Evolutionary conservation across 208 protist species (phyloP).

Genomic region (Crithidia mellificae): DNA sequence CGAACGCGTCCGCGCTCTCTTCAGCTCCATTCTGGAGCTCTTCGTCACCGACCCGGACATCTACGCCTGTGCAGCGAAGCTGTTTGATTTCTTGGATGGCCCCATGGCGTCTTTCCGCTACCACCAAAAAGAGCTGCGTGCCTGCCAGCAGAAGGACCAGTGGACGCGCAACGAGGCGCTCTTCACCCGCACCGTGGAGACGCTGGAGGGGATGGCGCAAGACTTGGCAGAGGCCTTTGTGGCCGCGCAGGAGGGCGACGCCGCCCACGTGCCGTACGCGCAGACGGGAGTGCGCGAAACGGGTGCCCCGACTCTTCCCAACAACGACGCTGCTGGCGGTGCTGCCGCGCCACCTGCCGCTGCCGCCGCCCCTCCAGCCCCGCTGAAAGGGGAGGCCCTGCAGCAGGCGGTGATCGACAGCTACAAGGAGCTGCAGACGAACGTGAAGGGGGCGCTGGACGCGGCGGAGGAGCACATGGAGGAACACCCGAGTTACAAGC

Average conservation of each 20-base stretch:
- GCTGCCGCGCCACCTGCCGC: not conserved
- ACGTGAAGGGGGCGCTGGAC: conserved; percentile 64
- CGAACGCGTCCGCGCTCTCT: conserved; percentile 71
- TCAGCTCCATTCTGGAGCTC: conserved; percentile 57
- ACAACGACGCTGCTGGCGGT: not conserved
- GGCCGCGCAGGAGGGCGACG: conserved; percentile 31
- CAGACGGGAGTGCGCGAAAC: not conserved
- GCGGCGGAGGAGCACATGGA: conserved; percentile 78
- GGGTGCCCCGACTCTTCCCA: not conserved
- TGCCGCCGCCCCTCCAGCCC: not conserved
- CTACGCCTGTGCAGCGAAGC: conserved; percentile 69
- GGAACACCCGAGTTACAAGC: conserved; percentile 39
- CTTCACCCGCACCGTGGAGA: conserved; percentile 67
- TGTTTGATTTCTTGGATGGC: conserved; percentile 75
- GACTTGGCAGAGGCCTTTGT: conserved; percentile 46
- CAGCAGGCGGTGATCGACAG: conserved; percentile 41
- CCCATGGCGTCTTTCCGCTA: conserved; percentile 64
- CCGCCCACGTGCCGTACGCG: conserved; percentile 11
- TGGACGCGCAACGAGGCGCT: conserved; percentile 61
- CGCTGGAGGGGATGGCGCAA: conserved; percentile 50
- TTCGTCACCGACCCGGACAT: conserved; percentile 88
- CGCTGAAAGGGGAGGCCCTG: conserved; percentile 14
- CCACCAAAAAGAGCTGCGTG: conserved; percentile 79
- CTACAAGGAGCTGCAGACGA: conserved; percentile 61
- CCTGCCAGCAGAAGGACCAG: conserved; percentile 84